Base-by-base conservation (phyloP, 306 rosid species). In the Quercus alba region DNA sequence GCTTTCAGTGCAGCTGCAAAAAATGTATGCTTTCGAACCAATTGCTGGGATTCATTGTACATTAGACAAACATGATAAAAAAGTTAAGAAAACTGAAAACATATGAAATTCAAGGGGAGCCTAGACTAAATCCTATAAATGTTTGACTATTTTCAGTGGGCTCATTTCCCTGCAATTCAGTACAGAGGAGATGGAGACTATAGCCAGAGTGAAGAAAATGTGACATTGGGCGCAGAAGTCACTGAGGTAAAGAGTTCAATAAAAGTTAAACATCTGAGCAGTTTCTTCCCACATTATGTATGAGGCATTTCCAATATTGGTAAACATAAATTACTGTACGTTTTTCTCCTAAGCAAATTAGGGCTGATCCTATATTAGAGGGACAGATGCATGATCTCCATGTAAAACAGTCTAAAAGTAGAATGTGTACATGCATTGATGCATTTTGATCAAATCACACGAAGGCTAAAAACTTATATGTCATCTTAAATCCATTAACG, bases 1-100 rank as follows among this genome's bases (percentile, higher is more conserved):
- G 97, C 99, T 57, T 94, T 94, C 85, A 93, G 97, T 62, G 84
- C 97, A 11, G 97, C 97, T 81, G 91, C 97, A 52, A 94, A 93
- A 79, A 94, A 94, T 89, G 99, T 91, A 75, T 64, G 88, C 9
- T 13, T 54, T 63, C 12, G 35, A 52, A 49, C 26, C 58, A 12
- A 23, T 1, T 19, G 2, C 18, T 25, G 61, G 35, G 38, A 25
- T 38, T 20, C 17, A 28, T 49, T 44, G 18, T 66, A 30, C 13
- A 11, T 6, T 23, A 21, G 1, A 11, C 17, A 66, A 18, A 9
- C 21, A 4, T 7, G 10, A 28, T 14, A 1, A 62, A 62, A 38
- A 17, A 41, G 12, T 19, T 6, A 18, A 63, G 46, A 10, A 41
- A 15, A 63, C 12, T 18, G 49, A 14, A 66, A 18, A 18, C 33